Conservation (phyloP, 352 stramenopile genomes). For the Thalassiosira mediterranea region DNA sequence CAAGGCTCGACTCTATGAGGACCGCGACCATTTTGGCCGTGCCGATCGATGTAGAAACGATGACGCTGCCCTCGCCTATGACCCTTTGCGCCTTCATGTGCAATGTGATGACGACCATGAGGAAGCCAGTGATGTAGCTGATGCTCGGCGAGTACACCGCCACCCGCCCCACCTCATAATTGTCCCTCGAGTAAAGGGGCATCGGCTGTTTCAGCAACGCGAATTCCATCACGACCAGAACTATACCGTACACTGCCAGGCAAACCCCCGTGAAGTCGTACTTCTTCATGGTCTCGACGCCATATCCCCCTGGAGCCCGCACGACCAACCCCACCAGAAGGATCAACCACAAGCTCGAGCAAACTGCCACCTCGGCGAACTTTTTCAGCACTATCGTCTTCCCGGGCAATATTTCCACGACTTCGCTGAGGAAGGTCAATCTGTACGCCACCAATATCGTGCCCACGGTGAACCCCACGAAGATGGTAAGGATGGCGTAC, state of each 20-base stretch:
- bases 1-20: slow-evolving; percentile 60
- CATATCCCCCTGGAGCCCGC: slow-evolving; percentile 55
- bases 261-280: slow-evolving; percentile 62
- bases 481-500: slow-evolving; percentile 70
- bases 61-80: slow-evolving; percentile 31
- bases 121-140: slow-evolving; percentile 52
- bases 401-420: slow-evolving; percentile 54
- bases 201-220: slow-evolving; percentile 59
- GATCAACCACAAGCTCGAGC: slow-evolving; percentile 50
- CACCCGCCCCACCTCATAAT: slow-evolving; percentile 53
- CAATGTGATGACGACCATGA: slow-evolving; percentile 33
- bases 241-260: slow-evolving; percentile 56
- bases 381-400: slow-evolving; percentile 52
- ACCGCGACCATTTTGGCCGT: slow-evolving; percentile 66
- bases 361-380: slow-evolving; percentile 60
- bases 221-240: slow-evolving; percentile 59
- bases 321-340: slow-evolving; percentile 68
- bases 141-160: slow-evolving; percentile 61
- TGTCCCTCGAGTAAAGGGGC: slow-evolving; percentile 55
- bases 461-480: slow-evolving; percentile 64
- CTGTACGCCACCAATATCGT: slow-evolving; percentile 70
- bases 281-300: slow-evolving; percentile 49
- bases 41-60: slow-evolving; percentile 41
- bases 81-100: slow-evolving; percentile 50
- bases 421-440: slow-evolving; percentile 57